Evolutionary conservation across 208 protist species (phyloP), one percentile per base, ranked within the genome.

Genomic region (Entamoeba invadens): DNA sequence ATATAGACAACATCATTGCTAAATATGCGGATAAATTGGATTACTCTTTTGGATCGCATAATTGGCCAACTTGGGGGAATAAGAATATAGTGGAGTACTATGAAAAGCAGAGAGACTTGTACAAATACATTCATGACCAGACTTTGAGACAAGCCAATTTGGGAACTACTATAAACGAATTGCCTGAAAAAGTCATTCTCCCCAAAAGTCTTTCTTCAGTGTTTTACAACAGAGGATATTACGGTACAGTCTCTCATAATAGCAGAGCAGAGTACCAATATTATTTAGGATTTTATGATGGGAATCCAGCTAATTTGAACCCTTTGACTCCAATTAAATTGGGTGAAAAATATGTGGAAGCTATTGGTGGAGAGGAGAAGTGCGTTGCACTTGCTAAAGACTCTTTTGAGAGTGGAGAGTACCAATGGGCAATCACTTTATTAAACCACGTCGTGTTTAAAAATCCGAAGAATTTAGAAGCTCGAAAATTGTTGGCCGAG

Each of bases 21-120:
- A 35, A 45, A 45, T 92, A 44, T 92, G 87, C n/a, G n/a, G 42
- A 92, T 44, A 38, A 92, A 4, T 21, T 92, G n/a, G 87, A 92
- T 44, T 44, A 44, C 44, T n/a, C 10, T 92, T 92, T 92, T 45
- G 87, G 87, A 45, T 45, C 35, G 25, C 87, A 92, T 92, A 21
- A 92, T 92, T 92, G 87, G 87, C 87, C 87, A 44, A 92, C 87
- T n/a, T 92, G 87, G 87, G 87, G 87, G 16, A 92, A 92, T 4
- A 1, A 45, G 25, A 44, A 16, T 1, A 25, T 92, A 45, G 16
- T 25, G 10, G 87, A 92, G 16, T 92, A 45, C 5, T 92, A 14
- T 8, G 87, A 92, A 92, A 92, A 92, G 25, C 87, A 92, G 44
- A 2, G 87, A 68, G 87, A 92, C 44, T 35, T 44, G 87, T n/a